Conservation (phyloP, 192 early-diverging fungal species). For the Radiomyces spectabilis region DNA sequence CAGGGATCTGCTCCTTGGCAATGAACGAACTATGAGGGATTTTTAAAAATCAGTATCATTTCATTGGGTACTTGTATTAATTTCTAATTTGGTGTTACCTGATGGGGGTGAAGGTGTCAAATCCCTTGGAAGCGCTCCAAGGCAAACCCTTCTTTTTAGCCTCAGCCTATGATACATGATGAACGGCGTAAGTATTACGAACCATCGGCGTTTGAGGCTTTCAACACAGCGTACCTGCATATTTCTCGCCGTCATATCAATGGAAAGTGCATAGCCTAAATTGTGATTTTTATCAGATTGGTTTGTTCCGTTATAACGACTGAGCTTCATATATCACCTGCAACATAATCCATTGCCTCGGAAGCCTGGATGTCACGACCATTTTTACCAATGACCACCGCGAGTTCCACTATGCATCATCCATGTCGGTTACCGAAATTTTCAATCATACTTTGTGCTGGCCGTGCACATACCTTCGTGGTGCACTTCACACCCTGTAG, state of each 20-base stretch:
- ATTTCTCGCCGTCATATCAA: slow-evolving; percentile 92
- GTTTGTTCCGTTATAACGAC: too few relatives aligned
- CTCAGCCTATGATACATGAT: too few relatives aligned
- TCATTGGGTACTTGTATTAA: too few relatives aligned
- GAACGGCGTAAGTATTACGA: too few relatives aligned
- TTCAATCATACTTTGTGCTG: too few relatives aligned
- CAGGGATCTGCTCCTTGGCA: slow-evolving; percentile 51
- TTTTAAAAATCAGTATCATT: too few relatives aligned
- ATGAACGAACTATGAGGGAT: slow-evolving; percentile 70
- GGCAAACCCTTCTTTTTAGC: slow-evolving; percentile 82
- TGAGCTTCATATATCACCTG: too few relatives aligned
- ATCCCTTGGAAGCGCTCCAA: slow-evolving; percentile 91
- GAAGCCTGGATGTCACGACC: slow-evolving; percentile 65
- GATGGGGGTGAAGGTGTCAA: slow-evolving; percentile 90
- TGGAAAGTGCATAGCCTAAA: slow-evolving; percentile 75
- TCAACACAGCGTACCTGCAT: slow-evolving; percentile 45
- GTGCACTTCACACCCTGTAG: slow-evolving; percentile 69
- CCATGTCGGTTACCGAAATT: too few relatives aligned
- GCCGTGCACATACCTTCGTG: slow-evolving; percentile 54
- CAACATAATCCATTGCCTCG: slow-evolving; percentile 58
- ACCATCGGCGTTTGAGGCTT: too few relatives aligned
- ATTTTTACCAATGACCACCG: slow-evolving; percentile 78
- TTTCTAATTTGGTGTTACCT: too few relatives aligned
- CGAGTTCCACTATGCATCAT: slow-evolving; percentile 82
- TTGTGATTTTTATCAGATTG: too few relatives aligned